These are phyloP conservation scores for Penicillium ochrochloron DNA, from an alignment of 495 filamentous ascomycete genomes.

Conservation along the genomic window DNA sequence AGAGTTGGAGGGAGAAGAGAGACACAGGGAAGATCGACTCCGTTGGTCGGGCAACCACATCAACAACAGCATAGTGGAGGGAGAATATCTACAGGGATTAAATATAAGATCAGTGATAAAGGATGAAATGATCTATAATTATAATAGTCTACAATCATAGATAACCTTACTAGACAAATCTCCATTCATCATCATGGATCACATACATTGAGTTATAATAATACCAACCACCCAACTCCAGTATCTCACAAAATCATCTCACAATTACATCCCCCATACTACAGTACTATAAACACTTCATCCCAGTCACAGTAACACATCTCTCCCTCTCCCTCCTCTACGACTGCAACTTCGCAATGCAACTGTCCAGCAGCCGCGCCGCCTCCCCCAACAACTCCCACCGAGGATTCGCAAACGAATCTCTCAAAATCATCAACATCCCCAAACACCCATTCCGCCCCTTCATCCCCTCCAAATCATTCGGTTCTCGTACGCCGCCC, in stretches of 20 bases:
- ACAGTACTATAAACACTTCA: not conserved
- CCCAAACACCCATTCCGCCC: constrained; percentile 85
- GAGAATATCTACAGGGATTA: too few relatives aligned
- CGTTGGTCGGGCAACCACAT: constrained; percentile 35
- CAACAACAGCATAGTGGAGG: constrained; percentile 6
- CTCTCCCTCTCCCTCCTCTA: not conserved
- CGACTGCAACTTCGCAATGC: constrained; percentile 63
- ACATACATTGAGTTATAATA: not conserved
- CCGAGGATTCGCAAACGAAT: constrained; percentile 78
- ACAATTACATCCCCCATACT: not conserved
- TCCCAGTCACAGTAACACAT: too few relatives aligned
- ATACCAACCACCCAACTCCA: not conserved
- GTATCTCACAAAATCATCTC: not conserved
- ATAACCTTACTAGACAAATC: not conserved
- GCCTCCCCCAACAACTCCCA: constrained; percentile 95
- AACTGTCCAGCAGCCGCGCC: constrained; percentile 76
- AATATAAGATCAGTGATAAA: too few relatives aligned
- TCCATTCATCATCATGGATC: not conserved
- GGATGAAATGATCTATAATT: too few relatives aligned
- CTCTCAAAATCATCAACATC: constrained; percentile 78
- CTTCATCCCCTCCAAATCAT: constrained; percentile 74
- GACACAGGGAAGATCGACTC: constrained; percentile 11
- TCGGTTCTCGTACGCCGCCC: constrained; percentile 75
- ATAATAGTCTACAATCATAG: not conserved
- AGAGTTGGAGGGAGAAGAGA: constrained; percentile 12